Base-by-base conservation (phyloP, 768 basidiomycete species). In the Pleurotus tuoliensis region DNA sequence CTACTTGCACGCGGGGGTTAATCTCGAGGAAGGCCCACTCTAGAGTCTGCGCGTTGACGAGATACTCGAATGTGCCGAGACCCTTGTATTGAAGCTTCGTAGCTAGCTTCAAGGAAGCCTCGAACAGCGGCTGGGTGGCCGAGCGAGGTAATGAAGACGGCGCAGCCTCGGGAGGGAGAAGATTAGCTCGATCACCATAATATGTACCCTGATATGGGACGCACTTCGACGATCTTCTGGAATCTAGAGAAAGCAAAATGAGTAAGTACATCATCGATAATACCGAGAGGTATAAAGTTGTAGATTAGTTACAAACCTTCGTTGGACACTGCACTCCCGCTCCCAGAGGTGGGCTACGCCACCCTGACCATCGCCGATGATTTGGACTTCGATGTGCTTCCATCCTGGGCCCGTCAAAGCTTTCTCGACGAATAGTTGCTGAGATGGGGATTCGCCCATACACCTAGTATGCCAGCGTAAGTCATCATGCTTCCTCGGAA, bases 21-120 rank as follows among this genome's bases (percentile, higher is more conserved):
- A 94, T 92, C 69, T 94, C 92, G 61, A 94, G 88, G 70, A 94
- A 94, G 70, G 93, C 91, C 75, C 92, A 90, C 59, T 88, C 75
- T 59, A 82, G 81, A 63, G 81, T 79, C 61, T 86, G 81, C 64
- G 65, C 53, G 50, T 94, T 91, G 62, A 94, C 83, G 59, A 95
- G 77, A 77, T 90, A 94, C 73, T 95, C 93, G 44, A 88, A 90
- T 15, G 92, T 94, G 55, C 93, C 92, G 13, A 93, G 89, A 62
- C 92, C 92, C 58, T 85, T 78, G 73, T 95, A 95, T 20, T 81
- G 79, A 57, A 94, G 84, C 39, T 84, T 82, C 62, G 74, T 77
- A 48, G 88, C 90, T 56, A 94, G 80, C 72, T 85, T 92, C 67
- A 91, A 79, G 4, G 93, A 92, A 60, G 92, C 89, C 30, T 72